Percentiles rank a stretch among this genome's conserved stretches.
These are phyloP conservation scores for Silene latifolia DNA, from an alignment of 148 eudicot genomes.

Conservation along the genomic window DNA sequence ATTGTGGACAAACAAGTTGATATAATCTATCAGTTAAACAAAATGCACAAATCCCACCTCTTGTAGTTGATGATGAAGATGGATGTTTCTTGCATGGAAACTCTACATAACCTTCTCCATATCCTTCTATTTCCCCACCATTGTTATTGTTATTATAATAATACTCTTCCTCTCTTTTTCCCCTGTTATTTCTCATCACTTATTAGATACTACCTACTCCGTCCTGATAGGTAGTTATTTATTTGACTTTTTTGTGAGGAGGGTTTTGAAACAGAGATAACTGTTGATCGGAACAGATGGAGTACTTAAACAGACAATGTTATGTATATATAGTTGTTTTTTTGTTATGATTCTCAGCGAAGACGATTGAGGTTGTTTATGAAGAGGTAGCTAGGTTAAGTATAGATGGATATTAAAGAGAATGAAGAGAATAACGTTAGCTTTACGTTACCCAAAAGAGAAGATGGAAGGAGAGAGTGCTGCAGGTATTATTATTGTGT, in stretches of 20 bases:
- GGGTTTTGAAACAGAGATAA: no score
- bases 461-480: background rate
- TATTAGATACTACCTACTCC: no score
- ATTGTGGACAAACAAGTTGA: conserved; percentile 68
- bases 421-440: conserved; percentile 28
- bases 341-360: no score
- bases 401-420: conserved; percentile 5
- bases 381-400: no score
- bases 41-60: conserved; percentile 71
- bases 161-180: no score
- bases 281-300: no score
- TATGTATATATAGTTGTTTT: no score
- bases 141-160: background rate
- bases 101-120: conserved; percentile 27
- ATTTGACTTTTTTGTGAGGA: no score
- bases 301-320: no score
- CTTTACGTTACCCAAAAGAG: conserved; percentile 33
- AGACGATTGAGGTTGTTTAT: no score
- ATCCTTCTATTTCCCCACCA: conserved; percentile 13
- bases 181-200: no score
- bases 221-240: no score
- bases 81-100: conserved; percentile 72
- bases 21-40: conserved; percentile 69
- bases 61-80: conserved; percentile 27
- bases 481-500: conserved; percentile 22